A percentile compares a stretch with the other conserved stretches of the same genome.
These are phyloP conservation scores for Ustilago loliicola DNA, from an alignment of 1,284 basidiomycete species.

Conservation along the genomic window DNA sequence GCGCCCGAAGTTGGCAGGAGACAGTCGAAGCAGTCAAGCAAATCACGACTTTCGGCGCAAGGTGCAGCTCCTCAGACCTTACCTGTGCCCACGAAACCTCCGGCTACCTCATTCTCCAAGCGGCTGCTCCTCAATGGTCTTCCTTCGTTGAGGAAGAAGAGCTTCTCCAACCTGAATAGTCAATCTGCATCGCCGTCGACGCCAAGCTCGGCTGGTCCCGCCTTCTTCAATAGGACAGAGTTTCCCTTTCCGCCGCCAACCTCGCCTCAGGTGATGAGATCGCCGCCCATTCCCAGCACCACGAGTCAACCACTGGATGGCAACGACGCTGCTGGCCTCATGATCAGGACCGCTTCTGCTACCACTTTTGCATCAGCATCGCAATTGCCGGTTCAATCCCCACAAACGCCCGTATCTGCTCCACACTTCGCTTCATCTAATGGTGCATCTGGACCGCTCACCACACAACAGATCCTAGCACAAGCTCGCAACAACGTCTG, in stretches of 20 bases:
- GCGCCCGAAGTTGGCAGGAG: slow-evolving; percentile 15
- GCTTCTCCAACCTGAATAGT: slow-evolving; percentile 39
- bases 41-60: slow-evolving; percentile 22
- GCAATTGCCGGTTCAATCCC: slow-evolving; percentile 1
- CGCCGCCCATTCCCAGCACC: slow-evolving; percentile 21
- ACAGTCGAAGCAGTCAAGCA: slow-evolving; percentile 30
- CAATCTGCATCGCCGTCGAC: slow-evolving; percentile 32
- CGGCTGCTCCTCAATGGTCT: slow-evolving; percentile 35
- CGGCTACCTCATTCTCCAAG: slow-evolving; percentile 24
- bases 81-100: slow-evolving; percentile 15
- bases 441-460: slow-evolving; percentile 21
- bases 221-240: slow-evolving; percentile 21
- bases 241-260: slow-evolving; percentile 35
- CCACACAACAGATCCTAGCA: slow-evolving; percentile 48
- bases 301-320: slow-evolving; percentile 14
- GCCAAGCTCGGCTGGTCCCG: slow-evolving; percentile 26
- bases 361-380: slow-evolving; percentile 9
- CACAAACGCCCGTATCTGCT: slow-evolving; percentile 15
- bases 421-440: slow-evolving; percentile 6
- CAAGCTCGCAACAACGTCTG: slow-evolving; percentile 49
- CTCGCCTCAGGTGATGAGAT: slow-evolving; percentile 6
- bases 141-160: slow-evolving; percentile 54
- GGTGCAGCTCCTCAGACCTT: slow-evolving; percentile 4
- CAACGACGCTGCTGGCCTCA: slow-evolving; percentile 1
- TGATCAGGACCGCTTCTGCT: slow-evolving; percentile 15